phyloP scores from a whole-genome alignment of 2,329 filamentous ascomycete genomes.

The Dactylonectria macrodidyma region DNA sequence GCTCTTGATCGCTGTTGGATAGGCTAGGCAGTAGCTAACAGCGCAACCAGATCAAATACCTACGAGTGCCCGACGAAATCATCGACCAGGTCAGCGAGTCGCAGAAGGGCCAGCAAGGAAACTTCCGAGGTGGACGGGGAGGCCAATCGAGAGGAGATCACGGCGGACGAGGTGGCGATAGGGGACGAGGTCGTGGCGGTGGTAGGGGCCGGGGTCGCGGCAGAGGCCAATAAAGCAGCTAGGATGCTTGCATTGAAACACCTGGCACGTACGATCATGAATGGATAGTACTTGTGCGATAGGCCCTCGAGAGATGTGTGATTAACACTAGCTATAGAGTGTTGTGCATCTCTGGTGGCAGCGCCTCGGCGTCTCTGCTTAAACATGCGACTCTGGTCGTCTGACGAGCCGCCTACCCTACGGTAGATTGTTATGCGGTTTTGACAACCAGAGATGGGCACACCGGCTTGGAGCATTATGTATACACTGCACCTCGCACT shows the following conservation, averaged over 20 bases:
- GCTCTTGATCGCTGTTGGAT: not conserved
- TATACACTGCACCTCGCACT: not conserved
- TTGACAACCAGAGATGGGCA: not conserved
- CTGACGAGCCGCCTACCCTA: constrained; percentile 3
- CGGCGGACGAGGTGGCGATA: constrained; percentile 66
- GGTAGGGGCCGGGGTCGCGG: constrained; percentile 56
- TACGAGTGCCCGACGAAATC: constrained; percentile 96
- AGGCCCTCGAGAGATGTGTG: not conserved
- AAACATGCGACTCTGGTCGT: not conserved
- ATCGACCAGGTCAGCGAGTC: constrained; percentile 95
- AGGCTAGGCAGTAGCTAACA: constrained; percentile 15
- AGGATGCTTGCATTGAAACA: constrained; percentile 1
- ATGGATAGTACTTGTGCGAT: not conserved
- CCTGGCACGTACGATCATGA: not conserved
- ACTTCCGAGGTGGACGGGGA: constrained; percentile 76
- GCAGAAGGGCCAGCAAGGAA: constrained; percentile 78
- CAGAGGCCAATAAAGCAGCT: constrained; percentile 50
- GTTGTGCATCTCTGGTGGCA: not conserved
- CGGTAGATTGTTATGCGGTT: not conserved
- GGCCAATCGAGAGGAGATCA: constrained; percentile 73
- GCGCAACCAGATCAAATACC: constrained; percentile 90
- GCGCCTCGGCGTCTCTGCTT: not conserved
- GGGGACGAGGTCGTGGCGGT: constrained; percentile 58
- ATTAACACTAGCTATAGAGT: not conserved
- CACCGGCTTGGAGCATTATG: not conserved